Conservation (phyloP, 371 early-diverging fungal genomes). For the Syncephalis plumigaleata region DNA sequence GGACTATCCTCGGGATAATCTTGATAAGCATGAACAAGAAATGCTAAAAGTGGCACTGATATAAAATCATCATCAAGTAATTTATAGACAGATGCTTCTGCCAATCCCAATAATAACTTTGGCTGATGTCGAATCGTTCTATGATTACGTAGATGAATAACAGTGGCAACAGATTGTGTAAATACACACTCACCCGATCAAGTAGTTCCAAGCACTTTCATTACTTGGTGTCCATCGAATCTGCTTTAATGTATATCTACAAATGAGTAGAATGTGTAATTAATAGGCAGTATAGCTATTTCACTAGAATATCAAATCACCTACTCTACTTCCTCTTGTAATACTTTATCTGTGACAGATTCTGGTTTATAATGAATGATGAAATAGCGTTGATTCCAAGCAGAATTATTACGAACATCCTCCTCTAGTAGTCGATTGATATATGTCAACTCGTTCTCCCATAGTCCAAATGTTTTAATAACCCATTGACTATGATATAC, state of each 20-base stretch:
- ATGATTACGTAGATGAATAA: no score
- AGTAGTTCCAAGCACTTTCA: slow-evolving; percentile 79
- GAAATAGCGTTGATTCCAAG: slow-evolving; percentile 93
- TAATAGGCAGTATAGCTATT: no score
- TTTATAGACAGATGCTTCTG: slow-evolving; percentile 23
- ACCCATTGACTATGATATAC: slow-evolving; percentile 69
- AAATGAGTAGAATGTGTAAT: not conserved
- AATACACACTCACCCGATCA: slow-evolving; percentile 30
- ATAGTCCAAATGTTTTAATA: slow-evolving; percentile 49
- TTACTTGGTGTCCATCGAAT: slow-evolving; percentile 70
- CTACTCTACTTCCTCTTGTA: no score
- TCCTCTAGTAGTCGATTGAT: slow-evolving; percentile 43
- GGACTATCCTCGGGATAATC: slow-evolving; percentile 19
- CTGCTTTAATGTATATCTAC: slow-evolving; percentile 39
- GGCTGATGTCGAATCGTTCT: no score
- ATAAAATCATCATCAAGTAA: slow-evolving; percentile 14
- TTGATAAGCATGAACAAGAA: slow-evolving; percentile 49
- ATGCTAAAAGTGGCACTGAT: slow-evolving; percentile 40
- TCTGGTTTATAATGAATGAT: slow-evolving; percentile 12
- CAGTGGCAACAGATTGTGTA: not conserved
- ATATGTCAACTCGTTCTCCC: slow-evolving; percentile 58
- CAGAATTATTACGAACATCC: slow-evolving; percentile 92
- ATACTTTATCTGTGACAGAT: no score
- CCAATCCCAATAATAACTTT: no score
- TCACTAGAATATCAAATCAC: no score